Percentiles rank a stretch among this genome's conserved stretches.
phyloP scores from a whole-genome alignment of 1,139 yeast species.

The Chernovozyma aurita region DNA sequence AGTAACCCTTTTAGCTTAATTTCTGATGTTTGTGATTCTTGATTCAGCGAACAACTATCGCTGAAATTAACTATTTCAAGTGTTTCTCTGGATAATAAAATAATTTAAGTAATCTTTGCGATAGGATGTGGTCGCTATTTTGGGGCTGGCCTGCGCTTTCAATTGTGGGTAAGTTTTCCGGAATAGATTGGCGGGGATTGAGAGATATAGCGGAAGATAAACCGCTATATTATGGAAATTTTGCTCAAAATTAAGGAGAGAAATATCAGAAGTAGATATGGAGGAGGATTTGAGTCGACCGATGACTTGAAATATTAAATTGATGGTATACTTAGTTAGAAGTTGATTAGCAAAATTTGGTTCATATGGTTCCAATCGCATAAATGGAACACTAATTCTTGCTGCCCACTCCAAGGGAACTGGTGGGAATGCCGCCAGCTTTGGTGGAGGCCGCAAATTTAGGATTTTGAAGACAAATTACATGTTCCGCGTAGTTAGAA shows the following conservation, averaged over 20 bases:
- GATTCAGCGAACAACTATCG: too few relatives aligned
- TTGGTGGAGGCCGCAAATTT: background rate
- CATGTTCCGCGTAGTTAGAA: background rate
- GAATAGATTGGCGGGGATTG: background rate
- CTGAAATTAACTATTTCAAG: too few relatives aligned
- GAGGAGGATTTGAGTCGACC: background rate
- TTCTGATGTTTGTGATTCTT: too few relatives aligned
- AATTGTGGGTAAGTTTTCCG: background rate
- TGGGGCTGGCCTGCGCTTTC: background rate
- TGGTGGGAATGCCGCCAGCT: background rate
- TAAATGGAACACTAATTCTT: background rate
- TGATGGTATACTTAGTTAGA: background rate
- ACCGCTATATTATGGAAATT: background rate
- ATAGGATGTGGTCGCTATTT: background rate
- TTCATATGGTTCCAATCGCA: background rate
- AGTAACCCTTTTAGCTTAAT: too few relatives aligned
- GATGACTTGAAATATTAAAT: background rate
- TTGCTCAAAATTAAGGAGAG: background rate
- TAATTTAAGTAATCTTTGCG: background rate
- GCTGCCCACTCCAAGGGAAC: background rate
- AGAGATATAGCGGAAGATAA: background rate
- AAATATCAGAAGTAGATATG: background rate
- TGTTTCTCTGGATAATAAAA: background rate
- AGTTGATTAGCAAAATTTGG: background rate
- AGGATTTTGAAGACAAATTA: background rate